Evolutionary conservation across 2,329 filamentous ascomycete species (phyloP), one percentile per base, ranked within the genome.

Genomic region (Beauveria sp.): DNA sequence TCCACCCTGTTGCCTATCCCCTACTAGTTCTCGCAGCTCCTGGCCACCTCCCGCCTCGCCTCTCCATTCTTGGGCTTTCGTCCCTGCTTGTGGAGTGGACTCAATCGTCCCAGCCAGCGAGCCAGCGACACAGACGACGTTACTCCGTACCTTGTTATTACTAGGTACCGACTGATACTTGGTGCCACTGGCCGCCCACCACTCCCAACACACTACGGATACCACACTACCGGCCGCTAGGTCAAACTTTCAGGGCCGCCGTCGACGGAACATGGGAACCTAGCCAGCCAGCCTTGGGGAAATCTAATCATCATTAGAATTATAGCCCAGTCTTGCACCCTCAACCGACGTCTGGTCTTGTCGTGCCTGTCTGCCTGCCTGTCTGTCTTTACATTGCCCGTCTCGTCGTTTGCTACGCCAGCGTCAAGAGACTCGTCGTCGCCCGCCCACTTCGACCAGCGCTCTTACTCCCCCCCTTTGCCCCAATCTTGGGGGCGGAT

Each of bases 181-280:
- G 51, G 9, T 51, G 12, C 56, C 46, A 58, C 56, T 58, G 56
- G 56, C 56, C 30, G 46, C 30, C 56, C 56, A 58, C 47, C 47
- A 49, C 43, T 34, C 47, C 47, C 38, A 59, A 16, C 28, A 57
- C 28, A 14, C 42, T 56, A 46, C 54, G 22, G 26, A 1, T 5
- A 38, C 34, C 46, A 51, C 49, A 14, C 22, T 47, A 16, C 9
- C 46, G 26, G 49, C 40, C 57, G 49, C 57, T 60, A 60, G 40
- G 49, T 26, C 57, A 60, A 60, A 60, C 49, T n/a, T 45, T 60
- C 38, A 59, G 47, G 47, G 38, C 57, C 38, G 47, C 38, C 38
- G n/a, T 52, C 47, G 40, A 52, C 57, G 24, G 47, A 46, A 45
- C 16, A 51, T 51, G 34, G 47, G 24, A 59, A 59, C 57, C 38